phyloP scores from a whole-genome alignment of 2,329 filamentous ascomycete species.

The Alternaria longipes region DNA sequence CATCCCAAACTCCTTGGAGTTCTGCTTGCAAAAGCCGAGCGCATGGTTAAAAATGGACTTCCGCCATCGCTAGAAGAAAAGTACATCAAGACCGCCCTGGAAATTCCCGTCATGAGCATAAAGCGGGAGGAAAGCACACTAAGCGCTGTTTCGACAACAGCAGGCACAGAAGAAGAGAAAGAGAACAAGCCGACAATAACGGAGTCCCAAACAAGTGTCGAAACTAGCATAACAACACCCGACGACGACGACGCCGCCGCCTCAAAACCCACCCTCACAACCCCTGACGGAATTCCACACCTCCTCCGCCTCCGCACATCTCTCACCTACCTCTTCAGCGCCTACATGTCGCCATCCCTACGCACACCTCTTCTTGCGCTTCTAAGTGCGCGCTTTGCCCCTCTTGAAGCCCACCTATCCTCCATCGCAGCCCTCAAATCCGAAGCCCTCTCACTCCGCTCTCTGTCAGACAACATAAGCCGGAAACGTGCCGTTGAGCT shows the following conservation, averaged over 20 bases:
- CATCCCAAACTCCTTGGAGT: slow-evolving; percentile 73
- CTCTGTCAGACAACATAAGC: slow-evolving; percentile 71
- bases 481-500: slow-evolving; percentile 67
- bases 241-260: slow-evolving; percentile 10
- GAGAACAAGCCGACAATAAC: not conserved
- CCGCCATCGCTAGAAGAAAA: slow-evolving; percentile 85
- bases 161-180: slow-evolving; percentile 11
- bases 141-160: slow-evolving; percentile 35
- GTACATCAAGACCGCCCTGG: slow-evolving; percentile 79
- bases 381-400: slow-evolving; percentile 70
- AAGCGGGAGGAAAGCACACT: slow-evolving; percentile 64
- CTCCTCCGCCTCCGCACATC: slow-evolving; percentile 73
- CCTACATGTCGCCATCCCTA: slow-evolving; percentile 64
- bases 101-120: slow-evolving; percentile 76
- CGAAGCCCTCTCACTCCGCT: slow-evolving; percentile 75
- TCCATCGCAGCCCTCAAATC: slow-evolving; percentile 73
- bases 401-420: slow-evolving; percentile 74
- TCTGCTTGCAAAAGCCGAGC: slow-evolving; percentile 75
- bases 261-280: slow-evolving; percentile 28
- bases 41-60: slow-evolving; percentile 71
- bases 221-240: slow-evolving; percentile 13
- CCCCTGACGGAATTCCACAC: slow-evolving; percentile 58
- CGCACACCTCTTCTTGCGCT: slow-evolving; percentile 49
- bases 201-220: not conserved
- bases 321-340: slow-evolving; percentile 70